A percentile compares a stretch with the other conserved stretches of the same genome.
Conservation (phyloP, 2,329 filamentous ascomycete genomes). For the Fusarium ramigenum region DNA sequence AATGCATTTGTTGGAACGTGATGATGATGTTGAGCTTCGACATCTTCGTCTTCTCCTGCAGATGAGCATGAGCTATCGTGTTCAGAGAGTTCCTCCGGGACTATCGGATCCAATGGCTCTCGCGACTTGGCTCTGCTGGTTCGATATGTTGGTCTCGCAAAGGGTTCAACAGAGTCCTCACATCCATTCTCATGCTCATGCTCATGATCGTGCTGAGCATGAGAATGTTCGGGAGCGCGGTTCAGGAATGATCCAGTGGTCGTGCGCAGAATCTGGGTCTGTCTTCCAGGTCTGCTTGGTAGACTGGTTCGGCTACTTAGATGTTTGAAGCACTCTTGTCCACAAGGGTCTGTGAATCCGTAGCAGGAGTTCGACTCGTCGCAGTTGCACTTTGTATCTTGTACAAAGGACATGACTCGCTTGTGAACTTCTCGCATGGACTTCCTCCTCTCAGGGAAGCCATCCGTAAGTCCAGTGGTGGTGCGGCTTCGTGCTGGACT, state of each 20-base stretch:
- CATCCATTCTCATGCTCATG: slow-evolving; percentile 41
- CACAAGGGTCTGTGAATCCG: slow-evolving; percentile 72
- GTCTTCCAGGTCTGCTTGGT: slow-evolving; percentile 43
- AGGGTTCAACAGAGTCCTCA: slow-evolving; percentile 34
- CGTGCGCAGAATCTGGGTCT: slow-evolving; percentile 53
- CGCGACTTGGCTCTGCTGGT: slow-evolving; percentile 53
- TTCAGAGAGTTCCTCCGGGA: slow-evolving; percentile 36
- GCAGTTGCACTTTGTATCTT: slow-evolving; percentile 70
- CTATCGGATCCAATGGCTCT: slow-evolving; percentile 46
- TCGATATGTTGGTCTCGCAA: slow-evolving; percentile 48
- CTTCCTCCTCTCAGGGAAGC: slow-evolving; percentile 54
- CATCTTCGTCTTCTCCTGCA: slow-evolving; percentile 53
- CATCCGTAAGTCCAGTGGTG: slow-evolving; percentile 42
- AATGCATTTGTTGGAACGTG: slow-evolving; percentile 96
- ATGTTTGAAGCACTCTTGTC: slow-evolving; percentile 72
- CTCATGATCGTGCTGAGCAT: slow-evolving; percentile 35
- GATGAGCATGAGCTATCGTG: slow-evolving; percentile 42
- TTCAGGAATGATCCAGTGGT: slow-evolving; percentile 50
- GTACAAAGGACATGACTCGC: slow-evolving; percentile 71
- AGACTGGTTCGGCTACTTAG: slow-evolving; percentile 52
- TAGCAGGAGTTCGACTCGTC: slow-evolving; percentile 69
- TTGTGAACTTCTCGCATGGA: slow-evolving; percentile 65
- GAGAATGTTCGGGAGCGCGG: slow-evolving; percentile 42
- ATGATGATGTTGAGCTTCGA: slow-evolving; percentile 78
- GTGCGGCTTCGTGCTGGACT: slow-evolving; percentile 43